phyloP scores from a whole-genome alignment of 805 yeast species.

The Kazachstania viticola region DNA sequence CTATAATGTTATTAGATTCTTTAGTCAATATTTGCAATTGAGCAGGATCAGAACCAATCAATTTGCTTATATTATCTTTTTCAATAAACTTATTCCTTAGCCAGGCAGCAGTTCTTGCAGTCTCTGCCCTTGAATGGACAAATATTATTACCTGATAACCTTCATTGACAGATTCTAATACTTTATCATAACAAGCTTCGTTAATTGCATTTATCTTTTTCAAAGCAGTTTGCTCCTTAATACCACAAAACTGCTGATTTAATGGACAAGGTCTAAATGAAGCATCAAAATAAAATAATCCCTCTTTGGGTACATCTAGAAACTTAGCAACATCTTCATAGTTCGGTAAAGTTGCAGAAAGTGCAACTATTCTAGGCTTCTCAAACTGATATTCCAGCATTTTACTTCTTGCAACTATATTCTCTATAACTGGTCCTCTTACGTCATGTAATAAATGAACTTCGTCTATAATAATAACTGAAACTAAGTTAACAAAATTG shows the following conservation, averaged over 20 bases:
- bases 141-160: slow-evolving; percentile 77
- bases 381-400: slow-evolving; percentile 32
- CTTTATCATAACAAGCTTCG: slow-evolving; percentile 78
- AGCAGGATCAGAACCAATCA: slow-evolving; percentile 40
- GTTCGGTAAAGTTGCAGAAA: slow-evolving; percentile 90
- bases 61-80: slow-evolving; percentile 35
- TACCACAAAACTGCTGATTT: slow-evolving; percentile 78
- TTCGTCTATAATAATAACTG: slow-evolving; percentile 77
- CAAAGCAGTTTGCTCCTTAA: slow-evolving; percentile 71
- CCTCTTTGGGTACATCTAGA: slow-evolving; percentile 50
- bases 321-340: slow-evolving; percentile 79
- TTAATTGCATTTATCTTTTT: slow-evolving; percentile 75
- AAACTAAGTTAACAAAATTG: slow-evolving; percentile 51
- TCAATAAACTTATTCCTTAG: slow-evolving; percentile 50
- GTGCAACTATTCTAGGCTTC: slow-evolving; percentile 62
- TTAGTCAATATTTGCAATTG: slow-evolving; percentile 48
- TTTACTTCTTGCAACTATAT: slow-evolving; percentile 67
- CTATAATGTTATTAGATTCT: slow-evolving; percentile 48
- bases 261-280: slow-evolving; percentile 87
- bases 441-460: slow-evolving; percentile 86
- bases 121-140: slow-evolving; percentile 91
- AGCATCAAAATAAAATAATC: slow-evolving; percentile 73
- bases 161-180: slow-evolving; percentile 47
- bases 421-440: slow-evolving; percentile 90
- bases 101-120: slow-evolving; percentile 72